Evolutionary conservation across 345 rosid species (phyloP).

Genomic region (Excoecaria agallocha): DNA sequence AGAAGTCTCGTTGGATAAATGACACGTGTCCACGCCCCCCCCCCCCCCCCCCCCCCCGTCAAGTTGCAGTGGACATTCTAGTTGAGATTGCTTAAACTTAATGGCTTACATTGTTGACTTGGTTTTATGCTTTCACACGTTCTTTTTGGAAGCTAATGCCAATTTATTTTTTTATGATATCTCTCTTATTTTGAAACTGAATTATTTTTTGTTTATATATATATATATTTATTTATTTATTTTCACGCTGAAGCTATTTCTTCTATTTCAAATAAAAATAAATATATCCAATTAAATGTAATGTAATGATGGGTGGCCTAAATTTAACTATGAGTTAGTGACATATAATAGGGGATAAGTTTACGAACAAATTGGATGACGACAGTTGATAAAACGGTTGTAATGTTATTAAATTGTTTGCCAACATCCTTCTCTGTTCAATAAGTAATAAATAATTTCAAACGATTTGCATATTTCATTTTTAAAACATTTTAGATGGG

Average conservation of each 20-base stretch:
- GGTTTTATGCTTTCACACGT: constrained; percentile 28
- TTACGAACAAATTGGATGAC: neutral
- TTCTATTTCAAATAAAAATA: no score
- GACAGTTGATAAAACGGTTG: constrained; percentile 20
- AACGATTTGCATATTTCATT: no score
- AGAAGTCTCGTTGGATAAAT: fast-evolving
- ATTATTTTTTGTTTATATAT: no score
- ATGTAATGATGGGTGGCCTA: neutral
- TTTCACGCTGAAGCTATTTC: no score
- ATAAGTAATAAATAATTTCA: no score
- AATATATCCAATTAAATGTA: no score
- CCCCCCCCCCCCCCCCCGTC: constrained; percentile 17
- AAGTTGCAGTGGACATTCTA: constrained; percentile 1
- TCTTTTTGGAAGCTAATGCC: constrained; percentile 3
- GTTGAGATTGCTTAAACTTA: neutral
- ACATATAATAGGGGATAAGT: constrained; percentile 8
- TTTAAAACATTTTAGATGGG: no score
- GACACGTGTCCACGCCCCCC: constrained; percentile 29
- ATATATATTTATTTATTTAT: no score
- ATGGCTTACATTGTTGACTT: constrained; percentile 23
- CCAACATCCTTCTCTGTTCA: neutral
- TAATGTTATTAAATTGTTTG: constrained; percentile 18
- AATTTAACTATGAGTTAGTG: neutral
- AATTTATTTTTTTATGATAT: no score
- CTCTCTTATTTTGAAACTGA: no score